Evolutionary conservation across 176 grass and related monocot species (phyloP), one percentile per base, ranked within the genome.

Genomic region (Chrysopogon serrulatus): DNA sequence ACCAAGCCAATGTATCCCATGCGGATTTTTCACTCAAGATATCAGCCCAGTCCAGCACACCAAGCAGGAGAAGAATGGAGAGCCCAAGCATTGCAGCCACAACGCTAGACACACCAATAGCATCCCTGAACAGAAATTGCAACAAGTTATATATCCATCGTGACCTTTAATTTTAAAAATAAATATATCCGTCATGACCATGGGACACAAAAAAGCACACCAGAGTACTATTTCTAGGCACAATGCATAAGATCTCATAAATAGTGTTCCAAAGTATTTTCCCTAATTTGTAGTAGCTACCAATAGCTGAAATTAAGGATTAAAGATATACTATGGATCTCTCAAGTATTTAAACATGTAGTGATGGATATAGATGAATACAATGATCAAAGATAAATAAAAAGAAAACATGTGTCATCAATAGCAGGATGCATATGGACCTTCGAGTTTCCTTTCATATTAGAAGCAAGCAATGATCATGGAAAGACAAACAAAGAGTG

Each of bases 1-100:
- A 95, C 93, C 88, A 95, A 32, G 90, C 81, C 26, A 90, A 71
- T 4, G 88, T 95, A 82, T 95, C 93, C 93, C 93, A 92, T 39
- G 90, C 93, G 13, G 93, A 86, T 44, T 95, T 95, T 56, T 95
- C 93, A 71, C 49, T 92, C 37, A 95, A 65, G 80, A 26, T 89
- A 32, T 90, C 93, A 41, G 88, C 93, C 93, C 90, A 95, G 30
- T 92, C 74, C 57, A 92, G 77, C 61, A 95, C 90, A 79, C 88
- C 93, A 21, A 92, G 80, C 49, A 95, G 54, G 78, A 95, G 90
- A 82, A 95, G 93, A 87, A 89, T 90, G 16, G 86, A 95, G 77
- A 90, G 87, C 14, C 93, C 88, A 75, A 95, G 90, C 93, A 92
- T 92, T 47, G 88, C 93, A 8, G 90, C 86, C 76, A 92, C 88